Base-by-base conservation (phyloP, 192 early-diverging fungal genomes). In the Coemansia aciculifera region DNA sequence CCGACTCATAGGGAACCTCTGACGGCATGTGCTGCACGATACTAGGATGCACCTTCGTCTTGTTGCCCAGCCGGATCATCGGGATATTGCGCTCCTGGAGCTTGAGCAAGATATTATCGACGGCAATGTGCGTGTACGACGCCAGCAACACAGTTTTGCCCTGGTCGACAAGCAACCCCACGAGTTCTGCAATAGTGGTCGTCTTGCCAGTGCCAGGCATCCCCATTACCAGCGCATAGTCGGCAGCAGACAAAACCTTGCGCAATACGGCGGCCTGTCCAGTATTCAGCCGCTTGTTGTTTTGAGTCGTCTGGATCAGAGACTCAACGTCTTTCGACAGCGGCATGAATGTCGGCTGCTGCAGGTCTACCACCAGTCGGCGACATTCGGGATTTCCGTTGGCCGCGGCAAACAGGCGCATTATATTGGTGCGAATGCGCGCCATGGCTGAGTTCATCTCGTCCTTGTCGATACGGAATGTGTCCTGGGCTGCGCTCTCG, bases 161-260 rank as follows among this genome's bases (percentile, higher is more conserved):
- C 17, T 69, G 73, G 4, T 43, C 39, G 13, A 93, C 87, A 10
- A 98, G 78, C 15, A 84, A 76, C 17, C 86, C 77, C 19, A 96
- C 90, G 17, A 96, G 86, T 29, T 89, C 78, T 0, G 93, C 89
- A 52, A 95, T 94, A 0, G 93, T 95, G 1, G 92, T 94, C 0
- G 94, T 96, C 73, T 98, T 98, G 42, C 97, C 97, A 1, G 97
- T 97, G 3, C 97, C 97, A 0, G 97, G 97, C 95, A 97, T 97
- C 13, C 97, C 97, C 29, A 97, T 79, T 44, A 98, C 91, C 37
- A 98, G 74, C 10, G 91, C 84, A 83, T 97, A 98, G 66, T 98
- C 97, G 48, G 86, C 72, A 1, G 91, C 92, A 8, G 77, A 56
- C 46, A 96, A 61, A n/a, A 94, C 92, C 32, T 87, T 88, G 4